Conservation (phyloP, 1,284 basidiomycete species). For the Testicularia cyperi region DNA sequence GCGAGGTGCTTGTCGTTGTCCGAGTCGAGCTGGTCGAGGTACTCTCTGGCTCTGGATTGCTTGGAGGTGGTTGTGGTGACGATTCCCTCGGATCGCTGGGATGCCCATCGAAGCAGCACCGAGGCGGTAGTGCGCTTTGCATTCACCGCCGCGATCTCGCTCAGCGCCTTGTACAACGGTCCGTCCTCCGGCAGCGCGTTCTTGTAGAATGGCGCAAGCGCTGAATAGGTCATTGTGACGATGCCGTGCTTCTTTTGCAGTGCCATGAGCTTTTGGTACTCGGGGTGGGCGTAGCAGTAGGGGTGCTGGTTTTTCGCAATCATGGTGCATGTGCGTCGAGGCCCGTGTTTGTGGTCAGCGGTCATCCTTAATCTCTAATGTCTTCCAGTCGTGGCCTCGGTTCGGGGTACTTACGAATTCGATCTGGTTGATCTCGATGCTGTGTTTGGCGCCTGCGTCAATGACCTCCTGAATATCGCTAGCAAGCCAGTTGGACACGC, state of each 20-base stretch:
- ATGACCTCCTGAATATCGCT: conserved; percentile 42
- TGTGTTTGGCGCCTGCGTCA: conserved; percentile 31
- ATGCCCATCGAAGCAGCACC: conserved; percentile 39
- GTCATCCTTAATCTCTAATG: no score
- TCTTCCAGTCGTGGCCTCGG: no score
- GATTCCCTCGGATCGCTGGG: conserved; percentile 38
- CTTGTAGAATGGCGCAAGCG: conserved; percentile 39
- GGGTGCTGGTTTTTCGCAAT: conserved; percentile 14
- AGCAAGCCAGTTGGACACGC: conserved; percentile 44
- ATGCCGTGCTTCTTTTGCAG: conserved; percentile 38
- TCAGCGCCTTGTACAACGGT: conserved; percentile 28
- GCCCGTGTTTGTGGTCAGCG: no score
- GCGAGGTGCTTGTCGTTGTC: conserved; percentile 15
- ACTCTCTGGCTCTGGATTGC: conserved; percentile 28
- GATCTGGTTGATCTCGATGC: conserved; percentile 49
- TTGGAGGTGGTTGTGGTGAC: conserved; percentile 44
- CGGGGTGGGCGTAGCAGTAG: conserved; percentile 22
- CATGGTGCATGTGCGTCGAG: neutral
- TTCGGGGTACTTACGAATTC: conserved; percentile 32
- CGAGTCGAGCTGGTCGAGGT: conserved; percentile 30
- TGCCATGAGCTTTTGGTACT: conserved; percentile 32
- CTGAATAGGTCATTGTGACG: conserved; percentile 40
- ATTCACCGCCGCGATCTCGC: conserved; percentile 25
- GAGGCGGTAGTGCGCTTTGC: conserved; percentile 18
- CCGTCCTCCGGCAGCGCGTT: conserved; percentile 15